These are phyloP conservation scores for Dalechampia spathulata DNA, from an alignment of 441 rosid species.

Conservation along the genomic window DNA sequence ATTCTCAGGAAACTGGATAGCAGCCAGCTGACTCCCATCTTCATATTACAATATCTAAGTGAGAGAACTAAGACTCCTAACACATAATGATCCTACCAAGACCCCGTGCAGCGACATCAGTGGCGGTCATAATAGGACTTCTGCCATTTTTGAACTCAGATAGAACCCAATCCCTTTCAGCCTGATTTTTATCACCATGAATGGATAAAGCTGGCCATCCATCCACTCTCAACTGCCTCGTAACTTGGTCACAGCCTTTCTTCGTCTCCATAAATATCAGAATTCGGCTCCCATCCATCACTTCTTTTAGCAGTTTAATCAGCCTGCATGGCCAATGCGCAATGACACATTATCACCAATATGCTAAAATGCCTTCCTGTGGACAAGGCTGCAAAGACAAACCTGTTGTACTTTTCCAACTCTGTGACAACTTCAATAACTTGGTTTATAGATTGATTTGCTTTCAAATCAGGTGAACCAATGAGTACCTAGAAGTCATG, in stretches of 20 bases:
- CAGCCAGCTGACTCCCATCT: constrained; percentile 89
- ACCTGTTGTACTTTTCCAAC: constrained; percentile 84
- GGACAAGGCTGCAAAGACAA: constrained; percentile 20
- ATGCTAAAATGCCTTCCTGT: constrained; percentile 2
- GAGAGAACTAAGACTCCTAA: constrained; percentile 46
- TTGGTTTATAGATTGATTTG: constrained; percentile 91
- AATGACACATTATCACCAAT: background rate
- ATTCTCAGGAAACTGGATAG: constrained; percentile 55
- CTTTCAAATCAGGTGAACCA: constrained; percentile 83
- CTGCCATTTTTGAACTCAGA: constrained; percentile 95
- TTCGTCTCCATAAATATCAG: constrained; percentile 90
- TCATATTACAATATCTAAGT: constrained; percentile 33
- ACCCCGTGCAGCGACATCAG: constrained; percentile 99
- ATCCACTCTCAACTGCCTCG: constrained; percentile 93
- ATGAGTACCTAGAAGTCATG: constrained; percentile 59
- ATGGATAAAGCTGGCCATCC: constrained; percentile 99
- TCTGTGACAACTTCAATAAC: constrained; percentile 79
- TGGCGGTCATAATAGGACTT: constrained; percentile 95
- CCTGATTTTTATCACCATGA: constrained; percentile 95
- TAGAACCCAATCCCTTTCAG: constrained; percentile 95
- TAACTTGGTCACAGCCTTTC: constrained; percentile 93
- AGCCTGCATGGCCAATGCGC: constrained; percentile 44
- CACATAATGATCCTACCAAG: constrained; percentile 90
- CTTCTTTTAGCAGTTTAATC: constrained; percentile 60
- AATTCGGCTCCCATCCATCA: constrained; percentile 85